Percentiles rank a stretch among this genome's conserved stretches.
Conservation (phyloP, 2,329 filamentous ascomycete species). For the Penicillium janthinellum region DNA sequence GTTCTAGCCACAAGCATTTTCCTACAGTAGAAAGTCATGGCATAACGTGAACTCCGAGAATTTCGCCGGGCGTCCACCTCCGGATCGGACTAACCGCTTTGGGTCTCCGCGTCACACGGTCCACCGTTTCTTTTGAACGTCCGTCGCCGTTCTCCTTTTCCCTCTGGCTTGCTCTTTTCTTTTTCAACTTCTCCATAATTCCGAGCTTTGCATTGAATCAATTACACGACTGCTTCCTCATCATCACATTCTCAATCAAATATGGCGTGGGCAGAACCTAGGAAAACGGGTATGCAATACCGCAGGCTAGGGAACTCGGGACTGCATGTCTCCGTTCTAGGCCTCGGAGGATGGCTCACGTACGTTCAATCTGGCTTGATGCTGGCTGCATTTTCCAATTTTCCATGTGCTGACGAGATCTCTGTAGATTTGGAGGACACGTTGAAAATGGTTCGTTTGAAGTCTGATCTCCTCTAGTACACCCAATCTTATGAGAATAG, state of each 20-base stretch:
- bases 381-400: no score
- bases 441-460: slow-evolving; percentile 1
- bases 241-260: neutral
- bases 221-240: neutral
- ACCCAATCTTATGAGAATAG: neutral
- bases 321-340: slow-evolving; percentile 32
- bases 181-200: neutral
- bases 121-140: neutral
- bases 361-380: neutral
- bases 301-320: neutral
- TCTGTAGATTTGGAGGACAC: neutral
- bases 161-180: neutral
- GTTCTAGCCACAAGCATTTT: neutral
- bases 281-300: slow-evolving; percentile 1
- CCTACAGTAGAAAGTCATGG: neutral
- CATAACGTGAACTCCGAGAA: neutral
- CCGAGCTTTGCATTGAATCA: neutral
- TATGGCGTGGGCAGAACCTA: slow-evolving; percentile 4
- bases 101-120: neutral
- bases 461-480: neutral
- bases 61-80: neutral
- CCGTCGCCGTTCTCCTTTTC: neutral
- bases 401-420: neutral
- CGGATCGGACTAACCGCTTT: neutral
- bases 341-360: slow-evolving; percentile 46